Evolutionary conservation across 2,329 filamentous ascomycete species (phyloP), one percentile per base, ranked within the genome.

Genomic region (Trichoderma afroharzianum): DNA sequence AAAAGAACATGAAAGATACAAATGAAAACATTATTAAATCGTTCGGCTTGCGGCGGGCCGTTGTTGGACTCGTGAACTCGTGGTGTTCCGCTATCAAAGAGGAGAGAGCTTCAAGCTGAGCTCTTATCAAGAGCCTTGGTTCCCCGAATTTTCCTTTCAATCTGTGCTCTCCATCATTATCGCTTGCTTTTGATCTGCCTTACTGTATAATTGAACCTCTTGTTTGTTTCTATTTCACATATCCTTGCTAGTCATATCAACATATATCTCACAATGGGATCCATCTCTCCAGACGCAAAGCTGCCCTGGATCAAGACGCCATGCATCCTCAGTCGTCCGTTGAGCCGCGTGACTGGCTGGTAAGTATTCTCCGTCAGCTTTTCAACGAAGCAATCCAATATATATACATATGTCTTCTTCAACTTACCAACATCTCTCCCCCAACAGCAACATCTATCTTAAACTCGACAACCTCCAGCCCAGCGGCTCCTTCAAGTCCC

Each of bases 381-480:
- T 18, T 0, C 4, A 58, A 32, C 26, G 26, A 58, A 58, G 26
- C 57, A 55, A 30, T 18, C 14, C 12, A 28, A 55, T 6, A 14
- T 47, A 8, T n/a, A n/a, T 39, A 18, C 9, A 33, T 15, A 14
- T 36, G 5, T 36, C 0, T 28, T 21, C 11, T 55, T 55, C 24
- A 28, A 28, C 53, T 57, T 3, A 59, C 28, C n/a, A 59, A 59
- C 55, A 58, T n/a, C 28, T 26, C 5, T 11, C 18, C 7, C 33
- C 24, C 15, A 12, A 47, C 73, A 87, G 92, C 84, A 91, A 92
- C 83, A 89, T 97, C 80, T 93, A 92, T 80, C 89, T 97, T 77
- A 97, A 97, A 81, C 88, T 96, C 73, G 93, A 97, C 77, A 93
- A 92, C 79, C 88, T 94, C 69, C 94, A 97, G 78, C 94, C 93